These are phyloP conservation scores for Thelonectria olida DNA, from an alignment of 2,329 filamentous ascomycete genomes.

Conservation along the genomic window DNA sequence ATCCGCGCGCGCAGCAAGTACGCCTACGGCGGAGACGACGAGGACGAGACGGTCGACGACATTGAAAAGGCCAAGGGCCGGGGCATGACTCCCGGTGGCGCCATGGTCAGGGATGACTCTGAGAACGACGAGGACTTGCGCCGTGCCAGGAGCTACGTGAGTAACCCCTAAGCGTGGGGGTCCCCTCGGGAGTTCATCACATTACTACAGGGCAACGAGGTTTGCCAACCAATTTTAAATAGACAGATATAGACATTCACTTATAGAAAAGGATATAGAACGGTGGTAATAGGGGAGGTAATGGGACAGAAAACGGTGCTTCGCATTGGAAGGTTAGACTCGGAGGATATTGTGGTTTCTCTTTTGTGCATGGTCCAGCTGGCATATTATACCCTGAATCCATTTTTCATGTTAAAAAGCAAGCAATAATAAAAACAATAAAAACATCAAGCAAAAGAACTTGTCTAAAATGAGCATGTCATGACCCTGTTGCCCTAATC, in stretches of 20 bases:
- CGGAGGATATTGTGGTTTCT: constrained; percentile 4
- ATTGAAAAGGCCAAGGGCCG: constrained; percentile 48
- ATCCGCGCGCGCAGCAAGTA: constrained; percentile 77
- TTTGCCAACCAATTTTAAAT: no score
- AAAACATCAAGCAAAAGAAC: background rate
- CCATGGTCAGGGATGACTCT: constrained; percentile 41
- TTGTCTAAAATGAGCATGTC: background rate
- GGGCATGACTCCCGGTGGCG: constrained; percentile 31
- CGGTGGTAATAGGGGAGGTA: background rate
- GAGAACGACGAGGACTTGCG: constrained; percentile 51
- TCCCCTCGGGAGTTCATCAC: background rate
- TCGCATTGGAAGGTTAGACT: no score
- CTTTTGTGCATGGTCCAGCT: constrained; percentile 28
- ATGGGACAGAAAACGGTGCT: constrained; percentile 2
- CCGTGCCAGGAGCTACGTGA: constrained; percentile 56
- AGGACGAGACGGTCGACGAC: constrained; percentile 42
- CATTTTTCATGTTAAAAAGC: background rate
- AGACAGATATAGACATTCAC: no score
- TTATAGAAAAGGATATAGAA: background rate
- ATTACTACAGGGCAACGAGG: no score
- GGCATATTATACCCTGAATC: constrained; percentile 38
- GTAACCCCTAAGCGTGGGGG: constrained; percentile 49
- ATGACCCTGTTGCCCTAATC: constrained; percentile 20
- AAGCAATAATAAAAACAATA: constrained; percentile 9
- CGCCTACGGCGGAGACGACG: constrained; percentile 72